These are phyloP conservation scores for Blastocrithidia nonstop DNA, from an alignment of 208 protist species.

Conservation along the genomic window DNA sequence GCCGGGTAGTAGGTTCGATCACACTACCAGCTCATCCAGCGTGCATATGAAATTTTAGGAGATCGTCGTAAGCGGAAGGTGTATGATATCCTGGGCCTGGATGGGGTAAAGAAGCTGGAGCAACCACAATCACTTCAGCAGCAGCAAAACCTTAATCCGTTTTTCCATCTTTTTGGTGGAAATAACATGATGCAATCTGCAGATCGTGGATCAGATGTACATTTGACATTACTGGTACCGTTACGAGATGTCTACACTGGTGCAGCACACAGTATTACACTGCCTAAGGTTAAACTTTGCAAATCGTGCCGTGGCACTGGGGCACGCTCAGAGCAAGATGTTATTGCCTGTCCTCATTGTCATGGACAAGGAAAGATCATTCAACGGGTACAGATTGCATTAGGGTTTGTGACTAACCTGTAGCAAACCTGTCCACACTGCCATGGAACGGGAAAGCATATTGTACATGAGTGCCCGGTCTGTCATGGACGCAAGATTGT, in stretches of 20 bases:
- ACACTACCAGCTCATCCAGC: conserved; percentile 63
- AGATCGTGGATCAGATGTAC: conserved; percentile 22
- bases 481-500: conserved; percentile 40
- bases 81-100: conserved; percentile 83
- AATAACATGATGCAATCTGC: conserved; percentile 18
- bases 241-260: conserved; percentile 89
- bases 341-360: conserved; percentile 44
- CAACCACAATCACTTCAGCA: conserved; percentile 14
- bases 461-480: conserved; percentile 49
- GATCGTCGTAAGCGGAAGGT: conserved; percentile 82
- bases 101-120: conserved; percentile 68
- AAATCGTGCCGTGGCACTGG: conserved; percentile 54
- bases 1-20: conserved; percentile 18
- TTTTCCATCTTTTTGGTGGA: conserved; percentile 14
- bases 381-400: conserved; percentile 49
- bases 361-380: conserved; percentile 39
- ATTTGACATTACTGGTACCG: conserved; percentile 54
- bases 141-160: conserved; percentile 11
- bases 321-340: conserved; percentile 9
- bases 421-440: conserved; percentile 79
- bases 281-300: conserved; percentile 84
- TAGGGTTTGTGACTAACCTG: conserved; percentile 65
- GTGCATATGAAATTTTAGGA: conserved; percentile 83
- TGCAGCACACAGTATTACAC: conserved; percentile 35
- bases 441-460: conserved; percentile 69